Conservation (phyloP, 345 rosid species). For the Atalantia buxifolia region DNA sequence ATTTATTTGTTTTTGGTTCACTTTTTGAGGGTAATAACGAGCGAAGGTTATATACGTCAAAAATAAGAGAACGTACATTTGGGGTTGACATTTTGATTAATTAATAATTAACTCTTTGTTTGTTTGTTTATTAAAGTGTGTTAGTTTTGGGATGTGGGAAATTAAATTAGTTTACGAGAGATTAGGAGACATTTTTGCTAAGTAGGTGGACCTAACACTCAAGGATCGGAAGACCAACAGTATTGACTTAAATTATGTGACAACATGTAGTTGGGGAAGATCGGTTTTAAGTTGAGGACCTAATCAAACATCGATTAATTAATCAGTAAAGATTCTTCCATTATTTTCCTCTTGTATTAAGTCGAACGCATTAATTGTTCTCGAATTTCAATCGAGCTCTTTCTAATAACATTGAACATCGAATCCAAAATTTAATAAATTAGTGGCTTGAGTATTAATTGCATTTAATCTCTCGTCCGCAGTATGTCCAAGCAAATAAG, state of each 20-base stretch:
- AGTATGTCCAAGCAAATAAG: not conserved
- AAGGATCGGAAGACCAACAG: not conserved
- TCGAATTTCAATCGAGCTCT: too few relatives aligned
- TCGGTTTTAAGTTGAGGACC: not conserved
- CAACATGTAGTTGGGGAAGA: not conserved
- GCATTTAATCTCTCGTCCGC: not conserved
- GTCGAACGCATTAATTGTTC: not conserved
- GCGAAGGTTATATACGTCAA: not conserved
- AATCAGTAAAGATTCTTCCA: not conserved
- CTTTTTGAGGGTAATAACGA: not conserved
- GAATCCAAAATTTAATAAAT: not conserved
- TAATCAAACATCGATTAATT: not conserved
- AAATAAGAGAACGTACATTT: not conserved
- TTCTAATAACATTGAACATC: too few relatives aligned
- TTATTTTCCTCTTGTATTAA: too few relatives aligned
- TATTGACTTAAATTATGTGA: not conserved
- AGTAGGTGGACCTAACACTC: slow-evolving; percentile 7
- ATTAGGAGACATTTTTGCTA: not conserved
- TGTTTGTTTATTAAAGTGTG: not conserved
- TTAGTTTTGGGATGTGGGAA: not conserved
- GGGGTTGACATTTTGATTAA: not conserved
- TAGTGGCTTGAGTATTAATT: not conserved
- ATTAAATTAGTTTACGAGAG: too few relatives aligned
- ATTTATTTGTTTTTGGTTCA: too few relatives aligned
- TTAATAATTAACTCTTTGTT: not conserved